A percentile compares a stretch with the other conserved stretches of the same genome.
Evolutionary conservation across 495 filamentous ascomycete genomes (phyloP).

Genomic region (Neurospora cerealis): DNA sequence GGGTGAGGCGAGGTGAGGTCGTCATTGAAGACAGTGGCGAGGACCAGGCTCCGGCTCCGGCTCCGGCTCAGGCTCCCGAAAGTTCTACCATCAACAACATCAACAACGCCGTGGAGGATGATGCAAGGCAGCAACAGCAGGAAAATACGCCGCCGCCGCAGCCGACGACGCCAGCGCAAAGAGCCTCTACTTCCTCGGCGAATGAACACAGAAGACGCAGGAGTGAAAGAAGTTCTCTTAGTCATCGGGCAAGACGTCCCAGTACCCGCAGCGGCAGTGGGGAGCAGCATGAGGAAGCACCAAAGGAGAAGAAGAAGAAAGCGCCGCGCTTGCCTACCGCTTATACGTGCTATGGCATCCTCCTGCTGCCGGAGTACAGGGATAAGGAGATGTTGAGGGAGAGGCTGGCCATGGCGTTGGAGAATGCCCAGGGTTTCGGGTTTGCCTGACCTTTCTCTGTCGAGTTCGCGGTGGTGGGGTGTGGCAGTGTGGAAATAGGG

Average conservation of each 20-base stretch:
- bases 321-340: constrained; percentile 58
- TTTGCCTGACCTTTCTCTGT: constrained; percentile 33
- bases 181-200: not conserved
- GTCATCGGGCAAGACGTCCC: not conserved
- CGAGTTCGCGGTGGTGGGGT: not conserved
- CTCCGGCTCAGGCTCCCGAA: not conserved
- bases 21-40: not conserved
- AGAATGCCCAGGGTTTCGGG: constrained; percentile 92
- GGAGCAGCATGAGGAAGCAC: not conserved
- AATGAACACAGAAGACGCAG: not conserved
- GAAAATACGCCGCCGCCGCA: not conserved
- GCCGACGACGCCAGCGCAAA: not conserved
- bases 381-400: constrained; percentile 55
- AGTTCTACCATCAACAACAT: not conserved
- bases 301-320: constrained; percentile 19
- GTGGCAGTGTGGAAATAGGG: not conserved
- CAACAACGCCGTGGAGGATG: not conserved
- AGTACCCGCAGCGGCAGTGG: not conserved
- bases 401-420: constrained; percentile 70
- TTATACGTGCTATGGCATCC: constrained; percentile 80
- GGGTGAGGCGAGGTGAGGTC: not conserved
- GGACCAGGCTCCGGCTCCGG: not conserved
- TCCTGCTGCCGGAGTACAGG: constrained; percentile 76
- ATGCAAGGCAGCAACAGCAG: not conserved
- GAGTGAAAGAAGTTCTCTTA: not conserved